Percentiles rank a stretch among this genome's conserved stretches.
phyloP scores from a whole-genome alignment of 2,329 filamentous ascomycete genomes.

The Fusarium lyarnte region DNA sequence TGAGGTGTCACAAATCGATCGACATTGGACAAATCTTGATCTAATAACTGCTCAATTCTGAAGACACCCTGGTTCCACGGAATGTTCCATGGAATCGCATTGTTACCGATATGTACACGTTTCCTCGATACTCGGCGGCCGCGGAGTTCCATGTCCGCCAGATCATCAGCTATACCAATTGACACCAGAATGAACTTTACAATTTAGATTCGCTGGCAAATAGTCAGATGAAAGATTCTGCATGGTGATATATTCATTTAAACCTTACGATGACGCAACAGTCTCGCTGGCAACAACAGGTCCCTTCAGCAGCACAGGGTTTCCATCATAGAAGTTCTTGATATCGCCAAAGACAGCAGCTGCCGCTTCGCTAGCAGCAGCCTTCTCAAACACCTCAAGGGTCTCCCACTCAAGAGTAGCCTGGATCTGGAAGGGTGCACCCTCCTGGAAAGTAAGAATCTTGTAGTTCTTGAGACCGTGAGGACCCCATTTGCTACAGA shows the following conservation, averaged over 20 bases:
- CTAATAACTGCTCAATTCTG: not conserved
- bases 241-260: not conserved
- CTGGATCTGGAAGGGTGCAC: slow-evolving; percentile 37
- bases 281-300: slow-evolving; percentile 12
- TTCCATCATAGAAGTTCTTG: slow-evolving; percentile 27
- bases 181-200: not conserved
- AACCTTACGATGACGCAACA: slow-evolving; percentile 2
- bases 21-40: not conserved
- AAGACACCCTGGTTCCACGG: not conserved
- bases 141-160: not conserved
- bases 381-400: slow-evolving; percentile 31
- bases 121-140: not conserved
- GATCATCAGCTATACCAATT: too few species aligned
- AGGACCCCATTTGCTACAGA: slow-evolving; percentile 30
- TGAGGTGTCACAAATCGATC: not conserved
- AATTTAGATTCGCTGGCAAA: not conserved
- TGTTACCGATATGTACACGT: not conserved
- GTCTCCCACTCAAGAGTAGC: slow-evolving; percentile 37
- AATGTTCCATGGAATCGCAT: not conserved
- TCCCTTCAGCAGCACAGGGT: slow-evolving; percentile 38
- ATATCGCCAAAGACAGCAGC: slow-evolving; percentile 38
- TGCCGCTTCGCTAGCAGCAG: slow-evolving; percentile 2
- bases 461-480: slow-evolving; percentile 37
- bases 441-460: slow-evolving; percentile 30
- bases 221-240: not conserved